Conservation (phyloP, 2,329 filamentous ascomycete genomes). For the Scedosporium boydii region DNA sequence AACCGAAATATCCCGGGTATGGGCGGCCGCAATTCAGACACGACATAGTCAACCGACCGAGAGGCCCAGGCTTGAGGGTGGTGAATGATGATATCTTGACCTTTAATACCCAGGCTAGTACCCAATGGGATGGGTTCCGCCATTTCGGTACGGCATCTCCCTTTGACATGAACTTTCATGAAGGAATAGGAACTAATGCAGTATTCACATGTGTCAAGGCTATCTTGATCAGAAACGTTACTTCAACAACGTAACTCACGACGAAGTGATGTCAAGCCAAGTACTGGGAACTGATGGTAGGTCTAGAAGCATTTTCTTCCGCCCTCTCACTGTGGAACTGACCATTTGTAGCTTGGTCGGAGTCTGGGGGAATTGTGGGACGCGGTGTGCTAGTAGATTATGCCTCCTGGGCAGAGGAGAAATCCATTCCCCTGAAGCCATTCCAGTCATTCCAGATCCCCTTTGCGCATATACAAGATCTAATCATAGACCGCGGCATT, state of each 20-base stretch:
- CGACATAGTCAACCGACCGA: neutral
- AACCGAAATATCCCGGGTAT: neutral
- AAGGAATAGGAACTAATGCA: neutral
- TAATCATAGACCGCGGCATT: conserved; percentile 30
- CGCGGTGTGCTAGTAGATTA: conserved; percentile 44
- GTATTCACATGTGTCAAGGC: neutral
- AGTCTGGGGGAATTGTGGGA: conserved; percentile 17
- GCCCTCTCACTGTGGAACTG: neutral
- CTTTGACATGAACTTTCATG: neutral
- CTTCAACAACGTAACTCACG: neutral
- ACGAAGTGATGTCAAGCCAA: neutral
- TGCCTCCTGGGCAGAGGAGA: conserved; percentile 28
- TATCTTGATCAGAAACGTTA: neutral
- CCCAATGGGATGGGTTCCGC: conserved; percentile 7
- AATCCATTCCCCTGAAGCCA: conserved; percentile 26
- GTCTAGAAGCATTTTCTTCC: neutral
- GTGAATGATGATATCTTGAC: conserved; percentile 5
- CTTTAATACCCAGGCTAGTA: conserved; percentile 5
- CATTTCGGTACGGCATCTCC: neutral
- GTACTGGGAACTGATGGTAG: neutral
- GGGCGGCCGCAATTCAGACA: conserved; percentile 1
- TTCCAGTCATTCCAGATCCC: conserved; percentile 29
- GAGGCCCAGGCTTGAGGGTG: neutral
- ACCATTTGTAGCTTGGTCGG: neutral
- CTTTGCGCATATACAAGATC: conserved; percentile 16